Evolutionary conservation across 306 rosid species (phyloP).

Genomic region (Quercus alba): DNA sequence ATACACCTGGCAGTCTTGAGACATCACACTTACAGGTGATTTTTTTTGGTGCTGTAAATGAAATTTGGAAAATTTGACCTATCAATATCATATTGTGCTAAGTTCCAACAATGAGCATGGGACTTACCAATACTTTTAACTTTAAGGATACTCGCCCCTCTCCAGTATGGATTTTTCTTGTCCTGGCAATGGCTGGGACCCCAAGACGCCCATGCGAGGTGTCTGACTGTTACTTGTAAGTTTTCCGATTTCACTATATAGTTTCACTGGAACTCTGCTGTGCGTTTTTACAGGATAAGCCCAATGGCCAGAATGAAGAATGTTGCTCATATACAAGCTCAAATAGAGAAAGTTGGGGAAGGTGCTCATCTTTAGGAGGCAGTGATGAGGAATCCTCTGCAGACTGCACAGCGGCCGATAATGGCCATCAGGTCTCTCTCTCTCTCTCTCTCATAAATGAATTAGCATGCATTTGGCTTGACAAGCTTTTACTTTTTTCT

Average conservation of each 20-base stretch:
- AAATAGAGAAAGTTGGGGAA: conserved; percentile 88
- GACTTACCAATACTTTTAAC: too few species aligned
- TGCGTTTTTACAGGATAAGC: conserved; percentile 59
- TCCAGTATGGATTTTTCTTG: background rate
- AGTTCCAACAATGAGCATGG: too few species aligned
- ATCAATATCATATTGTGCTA: too few species aligned
- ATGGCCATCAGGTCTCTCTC: conserved; percentile 50
- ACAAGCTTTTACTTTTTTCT: background rate
- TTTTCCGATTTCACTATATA: conserved; percentile 6
- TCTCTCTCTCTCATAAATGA: background rate
- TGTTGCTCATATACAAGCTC: conserved; percentile 80
- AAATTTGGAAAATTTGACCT: conserved; percentile 19
- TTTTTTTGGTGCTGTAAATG: conserved; percentile 22
- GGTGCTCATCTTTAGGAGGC: conserved; percentile 83
- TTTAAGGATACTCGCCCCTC: background rate
- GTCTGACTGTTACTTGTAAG: background rate
- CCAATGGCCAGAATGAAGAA: conserved; percentile 56
- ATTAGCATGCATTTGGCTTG: background rate
- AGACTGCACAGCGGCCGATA: conserved; percentile 47
- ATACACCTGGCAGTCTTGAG: conserved; percentile 36
- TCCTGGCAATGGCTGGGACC: background rate
- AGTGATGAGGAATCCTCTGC: conserved; percentile 74
- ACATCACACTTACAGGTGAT: conserved; percentile 61
- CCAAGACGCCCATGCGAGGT: background rate
- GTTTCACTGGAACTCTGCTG: conserved; percentile 22